Evolutionary conservation across 192 early-diverging fungal species (phyloP), one percentile per base, ranked within the genome.

Genomic region (Dispira parvispora): DNA sequence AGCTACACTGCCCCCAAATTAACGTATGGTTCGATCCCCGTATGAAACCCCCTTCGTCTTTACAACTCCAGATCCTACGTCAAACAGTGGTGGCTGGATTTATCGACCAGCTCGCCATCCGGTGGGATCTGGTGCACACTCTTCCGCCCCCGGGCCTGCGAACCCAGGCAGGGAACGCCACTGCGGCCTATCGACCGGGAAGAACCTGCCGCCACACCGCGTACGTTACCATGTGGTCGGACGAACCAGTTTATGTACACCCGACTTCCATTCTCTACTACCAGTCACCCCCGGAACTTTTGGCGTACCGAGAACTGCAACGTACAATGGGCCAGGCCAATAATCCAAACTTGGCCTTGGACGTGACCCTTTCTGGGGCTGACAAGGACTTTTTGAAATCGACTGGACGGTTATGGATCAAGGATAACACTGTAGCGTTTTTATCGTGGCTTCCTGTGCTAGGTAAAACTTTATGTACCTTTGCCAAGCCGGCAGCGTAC

Each of bases 31-130:
- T 86, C 52, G 80, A 82, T 65, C 82, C 81, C 43, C 77, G 68
- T 43, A 79, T 88, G 84, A 62, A 70, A 28, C 88, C 88, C 26
- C 88, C 84, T 8, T 79, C 68, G 13, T 64, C 73, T 45, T 63
- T 75, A 49, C 91, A 96, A 66, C 74, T 82, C 62, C 81, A 78
- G 11, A 77, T 85, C 8, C 73, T 99, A 16, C 84, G 87, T 13
- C 94, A 99, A 71, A 80, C 96, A 49, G 67, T 98, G 5, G 75
- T 94, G 2, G 81, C 90, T 2, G 91, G 92, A 0, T 96, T 90
- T 56, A 80, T 91, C 55, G 96, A 99, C 65, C 88, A 87, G 10
- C 80, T 99, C n/a, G 96, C 96, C 0, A 72, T 85, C 52, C 83
- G 90, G 2, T 80, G 78, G 64, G 92, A 94, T 52, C 71, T 89